Evolutionary conservation across 345 rosid genomes (phyloP), one percentile per base, ranked within the genome.

Genomic region (Eucalyptus pauciflora): DNA sequence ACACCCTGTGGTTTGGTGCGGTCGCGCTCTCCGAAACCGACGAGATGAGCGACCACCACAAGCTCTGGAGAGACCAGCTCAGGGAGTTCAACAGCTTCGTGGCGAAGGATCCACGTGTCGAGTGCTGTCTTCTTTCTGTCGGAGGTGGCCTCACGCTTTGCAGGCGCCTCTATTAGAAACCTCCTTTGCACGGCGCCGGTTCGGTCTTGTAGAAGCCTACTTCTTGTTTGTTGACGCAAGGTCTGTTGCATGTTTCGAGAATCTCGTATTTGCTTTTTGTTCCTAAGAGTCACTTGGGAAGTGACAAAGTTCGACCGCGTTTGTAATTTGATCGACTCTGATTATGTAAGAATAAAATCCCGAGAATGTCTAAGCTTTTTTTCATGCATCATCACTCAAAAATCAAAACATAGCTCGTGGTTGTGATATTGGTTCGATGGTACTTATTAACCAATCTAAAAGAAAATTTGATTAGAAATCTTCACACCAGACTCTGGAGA

Each of bases 101-200:
- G 29, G 87, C 90, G 9, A n/a, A 88, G 9, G 94, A 92, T 88
- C 89, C 90, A 1, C 91, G 94, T 0, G n/a, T 92, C 2, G 92
- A 91, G 29, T 37, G 88, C 43, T 87, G 90, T 13, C 91, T 89
- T 10, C 51, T 91, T 67, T 91, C 92, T 24, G 49, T 92, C 25
- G 93, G 93, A 29, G 94, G 90, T 85, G 93, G 94, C 8, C 51
- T 92, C 67, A 90, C 94, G 4, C 86, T 92, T 13, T 92, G 90
- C 17, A 71, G 88, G 37, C 90, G 90, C 88, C 25, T 89, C 85
- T 31, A 31, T 14, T 64, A 60, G 69, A 27, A 60, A 29, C 69
- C 31, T 2, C 8, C 8, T 58, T 37, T n/a, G n/a, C n/a, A n/a
- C n/a, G n/a, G n/a, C n/a, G n/a, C n/a, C n/a, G n/a, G n/a, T n/a